Conservation (phyloP, 163 green algal species). For the Volvox carteri region DNA sequence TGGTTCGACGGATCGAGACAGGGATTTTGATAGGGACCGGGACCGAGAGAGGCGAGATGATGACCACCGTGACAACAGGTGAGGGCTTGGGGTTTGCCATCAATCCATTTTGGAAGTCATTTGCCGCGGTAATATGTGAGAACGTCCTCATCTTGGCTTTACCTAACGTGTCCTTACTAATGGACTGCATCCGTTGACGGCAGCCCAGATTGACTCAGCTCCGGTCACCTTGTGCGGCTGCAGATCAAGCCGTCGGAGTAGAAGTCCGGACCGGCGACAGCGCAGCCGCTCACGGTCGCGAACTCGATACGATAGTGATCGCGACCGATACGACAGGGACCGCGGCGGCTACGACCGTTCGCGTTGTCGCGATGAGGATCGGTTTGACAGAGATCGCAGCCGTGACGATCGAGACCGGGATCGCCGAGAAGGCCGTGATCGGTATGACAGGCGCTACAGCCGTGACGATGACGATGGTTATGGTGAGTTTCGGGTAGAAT, state of each 20-base stretch:
- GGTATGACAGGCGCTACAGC: conserved; percentile 12
- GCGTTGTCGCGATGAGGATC: conserved; percentile 3
- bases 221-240: no score
- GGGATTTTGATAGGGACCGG: not conserved
- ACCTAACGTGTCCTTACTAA: no score
- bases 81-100: no score
- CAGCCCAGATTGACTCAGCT: no score
- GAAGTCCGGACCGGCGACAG: conserved; percentile 5
- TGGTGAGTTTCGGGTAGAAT: not conserved
- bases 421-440: conserved; percentile 20
- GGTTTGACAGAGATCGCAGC: conserved; percentile 18
- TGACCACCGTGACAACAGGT: not conserved
- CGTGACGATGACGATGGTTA: conserved; percentile 13
- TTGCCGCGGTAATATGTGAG: no score
- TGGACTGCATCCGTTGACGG: no score
- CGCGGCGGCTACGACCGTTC: not conserved
- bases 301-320: not conserved
- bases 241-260: conserved; percentile 22
- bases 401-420: not conserved
- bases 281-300: conserved; percentile 32
- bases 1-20: not conserved
- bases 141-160: no score
- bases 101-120: no score
- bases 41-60: conserved; percentile 20
- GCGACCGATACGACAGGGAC: conserved; percentile 4